Conservation (phyloP, 148 eudicot genomes). For the Rhododendron mucronatum region DNA sequence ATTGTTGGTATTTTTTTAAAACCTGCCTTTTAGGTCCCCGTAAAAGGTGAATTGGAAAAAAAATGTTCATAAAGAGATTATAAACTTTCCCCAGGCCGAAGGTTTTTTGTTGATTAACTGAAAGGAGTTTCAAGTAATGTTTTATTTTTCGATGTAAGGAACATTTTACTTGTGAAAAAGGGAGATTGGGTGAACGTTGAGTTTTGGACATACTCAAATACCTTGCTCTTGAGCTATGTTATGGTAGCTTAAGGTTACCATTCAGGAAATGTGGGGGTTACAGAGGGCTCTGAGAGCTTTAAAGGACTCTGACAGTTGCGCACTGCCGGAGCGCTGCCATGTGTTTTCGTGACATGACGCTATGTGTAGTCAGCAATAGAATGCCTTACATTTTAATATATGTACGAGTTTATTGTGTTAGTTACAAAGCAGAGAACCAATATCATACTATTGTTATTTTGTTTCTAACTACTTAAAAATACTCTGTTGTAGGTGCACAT, state of each 20-base stretch:
- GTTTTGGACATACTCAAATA: neutral
- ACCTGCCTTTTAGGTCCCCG: neutral
- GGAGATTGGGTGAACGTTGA: no score
- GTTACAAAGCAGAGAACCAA: neutral
- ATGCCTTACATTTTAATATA: neutral
- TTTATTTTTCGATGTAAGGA: no score
- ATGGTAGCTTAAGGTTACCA: neutral
- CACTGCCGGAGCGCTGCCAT: neutral
- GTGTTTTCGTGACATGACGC: neutral
- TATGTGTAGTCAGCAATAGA: neutral
- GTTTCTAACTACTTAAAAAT: neutral
- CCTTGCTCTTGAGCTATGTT: neutral
- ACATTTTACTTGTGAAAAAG: no score
- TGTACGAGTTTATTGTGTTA: neutral
- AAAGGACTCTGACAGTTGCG: neutral
- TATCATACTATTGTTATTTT: neutral
- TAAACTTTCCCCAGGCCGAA: neutral
- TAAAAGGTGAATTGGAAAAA: neutral
- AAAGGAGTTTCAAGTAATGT: neutral
- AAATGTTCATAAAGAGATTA: neutral
- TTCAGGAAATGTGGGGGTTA: neutral
- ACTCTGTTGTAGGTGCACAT: conserved; percentile 62
- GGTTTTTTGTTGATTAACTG: neutral
- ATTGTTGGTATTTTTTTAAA: neutral
- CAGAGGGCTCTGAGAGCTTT: neutral